phyloP scores from a whole-genome alignment of 352 stramenopile genomes.

The Phytopythium vexans region DNA sequence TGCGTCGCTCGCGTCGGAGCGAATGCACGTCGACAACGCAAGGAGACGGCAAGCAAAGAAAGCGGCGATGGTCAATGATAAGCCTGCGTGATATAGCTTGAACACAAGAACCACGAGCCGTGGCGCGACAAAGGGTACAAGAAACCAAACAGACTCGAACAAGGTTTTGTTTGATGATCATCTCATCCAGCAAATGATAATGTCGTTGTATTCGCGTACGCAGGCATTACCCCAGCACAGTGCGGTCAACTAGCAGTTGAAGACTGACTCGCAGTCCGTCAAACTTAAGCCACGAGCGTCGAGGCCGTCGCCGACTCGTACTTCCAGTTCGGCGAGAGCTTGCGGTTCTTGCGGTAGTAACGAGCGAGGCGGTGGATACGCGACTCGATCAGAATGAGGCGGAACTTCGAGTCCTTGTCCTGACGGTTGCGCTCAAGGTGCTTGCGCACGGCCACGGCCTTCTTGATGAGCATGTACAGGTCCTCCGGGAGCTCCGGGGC shows the following conservation, averaged over 20 bases:
- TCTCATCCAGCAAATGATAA: constrained; percentile 23
- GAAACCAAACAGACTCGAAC: too few species aligned
- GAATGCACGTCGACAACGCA: constrained; percentile 31
- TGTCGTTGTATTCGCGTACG: constrained; percentile 3
- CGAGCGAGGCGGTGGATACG: constrained; percentile 98
- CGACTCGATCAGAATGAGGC: constrained; percentile 99
- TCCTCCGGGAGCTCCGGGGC: constrained; percentile 99
- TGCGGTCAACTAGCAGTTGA: too few species aligned
- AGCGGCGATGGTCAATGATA: background rate
- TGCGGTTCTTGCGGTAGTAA: constrained; percentile 99
- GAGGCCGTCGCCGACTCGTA: constrained; percentile 99
- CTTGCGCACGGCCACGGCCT: constrained; percentile 99
- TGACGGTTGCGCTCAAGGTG: constrained; percentile 99
- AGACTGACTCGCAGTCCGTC: background rate
- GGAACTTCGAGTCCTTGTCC: constrained; percentile 99
- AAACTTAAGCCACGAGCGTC: constrained; percentile 97
- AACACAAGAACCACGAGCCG: background rate
- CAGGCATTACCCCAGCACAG: too few species aligned
- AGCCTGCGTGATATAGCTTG: background rate
- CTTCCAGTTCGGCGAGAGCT: constrained; percentile 99
- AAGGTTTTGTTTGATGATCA: too few species aligned
- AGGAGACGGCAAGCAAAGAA: constrained; percentile 10
- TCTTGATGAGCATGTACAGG: constrained; percentile 99
- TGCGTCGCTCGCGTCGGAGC: constrained; percentile 12
- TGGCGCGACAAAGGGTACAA: too few species aligned